phyloP scores from a whole-genome alignment of 1,139 yeast genomes.

The Blastobotrys apis region DNA sequence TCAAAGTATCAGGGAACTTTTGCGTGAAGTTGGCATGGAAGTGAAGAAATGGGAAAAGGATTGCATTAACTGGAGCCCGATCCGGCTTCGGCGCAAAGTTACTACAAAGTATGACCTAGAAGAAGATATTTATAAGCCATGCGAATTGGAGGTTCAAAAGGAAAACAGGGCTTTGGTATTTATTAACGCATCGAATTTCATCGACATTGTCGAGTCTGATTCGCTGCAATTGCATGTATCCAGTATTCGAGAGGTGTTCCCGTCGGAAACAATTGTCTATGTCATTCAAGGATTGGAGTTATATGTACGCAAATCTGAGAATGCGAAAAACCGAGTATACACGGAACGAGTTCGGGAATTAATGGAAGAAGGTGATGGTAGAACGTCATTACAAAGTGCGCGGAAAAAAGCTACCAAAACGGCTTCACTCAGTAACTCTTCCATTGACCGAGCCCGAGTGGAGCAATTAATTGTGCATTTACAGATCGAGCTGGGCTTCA shows the following conservation, averaged over 20 bases:
- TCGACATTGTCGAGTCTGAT: constrained; percentile 10
- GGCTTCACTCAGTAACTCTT: not conserved
- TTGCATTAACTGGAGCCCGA: not conserved
- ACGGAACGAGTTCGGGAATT: constrained; percentile 24
- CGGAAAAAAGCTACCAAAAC: not conserved
- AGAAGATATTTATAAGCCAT: constrained; percentile 21
- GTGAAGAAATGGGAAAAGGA: constrained; percentile 9
- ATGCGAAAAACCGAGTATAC: constrained; percentile 20
- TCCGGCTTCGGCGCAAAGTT: constrained; percentile 21
- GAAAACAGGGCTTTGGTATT: constrained; percentile 19
- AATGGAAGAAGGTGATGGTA: constrained; percentile 13
- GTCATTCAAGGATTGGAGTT: constrained; percentile 26
- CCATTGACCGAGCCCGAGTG: constrained; percentile 1
- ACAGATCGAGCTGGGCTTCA: constrained; percentile 21
- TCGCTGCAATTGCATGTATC: constrained; percentile 15
- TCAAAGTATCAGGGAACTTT: constrained; percentile 2
- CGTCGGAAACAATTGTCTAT: constrained; percentile 19
- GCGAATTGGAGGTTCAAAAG: constrained; percentile 13
- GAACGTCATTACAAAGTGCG: not conserved
- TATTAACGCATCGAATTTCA: constrained; percentile 14
- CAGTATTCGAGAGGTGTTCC: constrained; percentile 12
- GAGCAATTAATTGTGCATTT: constrained; percentile 13
- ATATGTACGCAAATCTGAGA: constrained; percentile 18
- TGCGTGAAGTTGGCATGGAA: constrained; percentile 9
- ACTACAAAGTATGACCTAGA: constrained; percentile 20